Conservation (phyloP, 1,139 yeast genomes). For the Yamadazyma pseudoaaseri region DNA sequence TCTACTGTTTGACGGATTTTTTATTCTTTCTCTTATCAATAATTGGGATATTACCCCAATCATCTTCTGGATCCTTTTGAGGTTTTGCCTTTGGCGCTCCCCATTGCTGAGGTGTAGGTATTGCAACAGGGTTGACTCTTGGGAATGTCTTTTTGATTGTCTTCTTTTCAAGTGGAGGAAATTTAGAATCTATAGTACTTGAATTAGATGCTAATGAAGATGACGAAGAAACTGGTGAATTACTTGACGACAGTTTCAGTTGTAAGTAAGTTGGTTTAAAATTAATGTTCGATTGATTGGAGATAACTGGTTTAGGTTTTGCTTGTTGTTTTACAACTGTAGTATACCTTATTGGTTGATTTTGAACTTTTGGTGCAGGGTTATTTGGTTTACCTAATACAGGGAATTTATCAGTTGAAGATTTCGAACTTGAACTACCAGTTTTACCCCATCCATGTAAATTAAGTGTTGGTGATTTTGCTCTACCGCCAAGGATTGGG, state of each 20-base stretch:
- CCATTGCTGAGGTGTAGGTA: conserved; percentile 14
- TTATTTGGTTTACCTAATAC: conserved; percentile 42
- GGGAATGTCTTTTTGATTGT: conserved; percentile 35
- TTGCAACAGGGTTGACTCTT: conserved; percentile 32
- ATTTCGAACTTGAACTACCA: conserved; percentile 14
- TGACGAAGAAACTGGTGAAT: conserved; percentile 5
- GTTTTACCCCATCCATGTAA: conserved; percentile 31
- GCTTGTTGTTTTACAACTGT: conserved; percentile 32
- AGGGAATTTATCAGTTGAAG: conserved; percentile 47
- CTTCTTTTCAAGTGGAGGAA: conserved; percentile 43
- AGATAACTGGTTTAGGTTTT: conserved; percentile 7
- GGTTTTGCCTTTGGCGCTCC: conserved; percentile 7
- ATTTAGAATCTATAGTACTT: conserved; percentile 21
- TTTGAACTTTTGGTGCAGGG: conserved; percentile 10
- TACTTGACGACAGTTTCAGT: conserved; percentile 12
- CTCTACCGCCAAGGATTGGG: conserved; percentile 32
- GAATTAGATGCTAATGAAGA: conserved; percentile 1
- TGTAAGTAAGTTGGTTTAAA: conserved; percentile 35
- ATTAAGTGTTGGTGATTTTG: conserved; percentile 16
- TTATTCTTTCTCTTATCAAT: conserved; percentile 14
- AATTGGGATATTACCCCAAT: conserved; percentile 14
- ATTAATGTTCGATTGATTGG: conserved; percentile 18
- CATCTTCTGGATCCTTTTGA: conserved; percentile 5
- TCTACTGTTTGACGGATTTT: too few relatives aligned
- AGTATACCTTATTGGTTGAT: conserved; percentile 39